Evolutionary conservation across 768 basidiomycete species (phyloP).

Genomic region (Lactarius akahatsu): DNA sequence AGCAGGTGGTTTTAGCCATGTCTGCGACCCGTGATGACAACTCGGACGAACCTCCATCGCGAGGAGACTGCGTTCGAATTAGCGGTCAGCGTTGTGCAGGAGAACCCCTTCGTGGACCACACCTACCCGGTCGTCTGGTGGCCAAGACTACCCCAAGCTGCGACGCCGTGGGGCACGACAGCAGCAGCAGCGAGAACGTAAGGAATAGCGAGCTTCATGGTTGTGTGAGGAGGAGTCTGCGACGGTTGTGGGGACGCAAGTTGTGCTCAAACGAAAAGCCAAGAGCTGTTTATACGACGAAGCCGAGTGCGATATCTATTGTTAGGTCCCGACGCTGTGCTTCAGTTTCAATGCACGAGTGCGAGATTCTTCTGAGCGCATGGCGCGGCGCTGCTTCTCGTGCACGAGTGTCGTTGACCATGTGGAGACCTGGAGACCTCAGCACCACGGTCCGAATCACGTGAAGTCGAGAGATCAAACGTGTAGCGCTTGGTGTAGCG

Average conservation of each 20-base stretch:
- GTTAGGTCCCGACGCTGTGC: neutral
- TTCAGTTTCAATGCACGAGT: neutral
- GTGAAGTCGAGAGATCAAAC: no score
- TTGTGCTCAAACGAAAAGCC: neutral
- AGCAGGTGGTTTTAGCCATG: neutral
- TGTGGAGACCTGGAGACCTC: slow-evolving; percentile 5
- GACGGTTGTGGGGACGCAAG: slow-evolving; percentile 1
- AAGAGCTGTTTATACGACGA: neutral
- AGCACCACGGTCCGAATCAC: neutral
- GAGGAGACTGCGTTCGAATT: slow-evolving; percentile 6
- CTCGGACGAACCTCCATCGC: slow-evolving; percentile 24
- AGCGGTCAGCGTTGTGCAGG: neutral
- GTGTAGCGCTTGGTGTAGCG: no score
- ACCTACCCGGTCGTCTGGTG: slow-evolving; percentile 34
- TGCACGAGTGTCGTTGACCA: neutral
- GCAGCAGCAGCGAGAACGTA: slow-evolving; percentile 10
- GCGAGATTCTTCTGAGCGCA: neutral
- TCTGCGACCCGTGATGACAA: neutral
- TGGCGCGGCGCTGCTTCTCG: neutral
- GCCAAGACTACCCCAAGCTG: slow-evolving; percentile 34
- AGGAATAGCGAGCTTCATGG: slow-evolving; percentile 17
- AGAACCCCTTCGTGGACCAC: neutral
- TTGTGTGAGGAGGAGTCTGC: neutral
- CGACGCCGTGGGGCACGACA: slow-evolving; percentile 4
- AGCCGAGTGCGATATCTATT: neutral